phyloP scores from a whole-genome alignment of 805 yeast genomes.

The Teunomyces tritomae region DNA sequence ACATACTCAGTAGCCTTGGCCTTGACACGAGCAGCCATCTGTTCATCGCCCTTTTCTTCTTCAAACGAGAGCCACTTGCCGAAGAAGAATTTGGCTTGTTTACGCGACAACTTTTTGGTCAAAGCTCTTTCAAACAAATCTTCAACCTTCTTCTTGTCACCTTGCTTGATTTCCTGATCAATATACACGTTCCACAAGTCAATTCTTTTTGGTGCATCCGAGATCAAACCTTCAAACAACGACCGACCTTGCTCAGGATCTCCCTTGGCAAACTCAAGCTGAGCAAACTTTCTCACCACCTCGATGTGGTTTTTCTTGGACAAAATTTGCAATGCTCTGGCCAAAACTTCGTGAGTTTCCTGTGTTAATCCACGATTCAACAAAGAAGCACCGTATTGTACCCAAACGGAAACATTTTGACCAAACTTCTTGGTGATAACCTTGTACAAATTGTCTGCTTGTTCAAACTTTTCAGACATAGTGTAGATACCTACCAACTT shows the following conservation, averaged over 20 bases:
- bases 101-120: constrained; percentile 64
- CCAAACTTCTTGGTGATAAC: constrained; percentile 76
- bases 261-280: constrained; percentile 81
- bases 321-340: constrained; percentile 67
- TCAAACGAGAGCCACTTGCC: constrained; percentile 87
- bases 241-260: constrained; percentile 95
- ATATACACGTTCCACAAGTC: constrained; percentile 95
- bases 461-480: constrained; percentile 65
- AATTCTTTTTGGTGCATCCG: constrained; percentile 87
- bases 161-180: constrained; percentile 83
- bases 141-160: constrained; percentile 66
- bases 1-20: constrained; percentile 86
- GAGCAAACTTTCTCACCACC: constrained; percentile 83
- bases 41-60: constrained; percentile 63
- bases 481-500: constrained; percentile 73
- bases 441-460: constrained; percentile 69
- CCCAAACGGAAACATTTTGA: constrained; percentile 72
- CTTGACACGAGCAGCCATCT: constrained; percentile 78
- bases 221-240: constrained; percentile 84
- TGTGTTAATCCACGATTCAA: constrained; percentile 56
- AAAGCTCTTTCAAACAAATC: constrained; percentile 81
- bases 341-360: constrained; percentile 69
- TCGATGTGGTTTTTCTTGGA: constrained; percentile 76
- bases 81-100: constrained; percentile 93
- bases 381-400: constrained; percentile 72